Conservation (phyloP, 202 grass and related monocot genomes). For the Saccharum hybrid region DNA sequence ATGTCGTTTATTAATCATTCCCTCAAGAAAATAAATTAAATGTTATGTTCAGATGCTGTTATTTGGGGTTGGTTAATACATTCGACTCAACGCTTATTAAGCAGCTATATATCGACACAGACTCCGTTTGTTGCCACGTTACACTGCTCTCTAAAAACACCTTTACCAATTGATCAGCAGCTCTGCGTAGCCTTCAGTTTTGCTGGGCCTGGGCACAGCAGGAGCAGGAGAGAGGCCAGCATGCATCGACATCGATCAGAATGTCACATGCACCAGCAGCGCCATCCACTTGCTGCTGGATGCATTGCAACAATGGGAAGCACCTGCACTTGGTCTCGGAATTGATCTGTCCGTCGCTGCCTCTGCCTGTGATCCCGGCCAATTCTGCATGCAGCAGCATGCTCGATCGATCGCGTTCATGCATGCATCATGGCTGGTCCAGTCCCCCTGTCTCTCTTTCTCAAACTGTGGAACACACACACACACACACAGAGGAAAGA, state of each 20-base stretch:
- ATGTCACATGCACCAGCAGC: not conserved
- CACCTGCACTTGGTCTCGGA: not conserved
- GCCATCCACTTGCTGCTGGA: not conserved
- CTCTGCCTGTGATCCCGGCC: not conserved
- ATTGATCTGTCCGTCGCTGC: not conserved
- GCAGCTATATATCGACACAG: not conserved
- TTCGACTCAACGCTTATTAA: not conserved
- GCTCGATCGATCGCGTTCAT: not conserved
- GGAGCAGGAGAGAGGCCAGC: not conserved
- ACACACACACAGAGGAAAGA: too few species aligned
- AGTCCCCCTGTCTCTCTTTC: not conserved
- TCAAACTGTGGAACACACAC: not conserved
- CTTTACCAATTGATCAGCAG: not conserved
- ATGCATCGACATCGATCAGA: slow-evolving; percentile 17
- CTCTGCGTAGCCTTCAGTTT: not conserved
- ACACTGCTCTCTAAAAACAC: not conserved
- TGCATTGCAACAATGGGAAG: not conserved
- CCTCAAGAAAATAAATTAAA: not conserved
- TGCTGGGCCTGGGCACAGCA: not conserved
- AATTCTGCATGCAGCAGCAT: slow-evolving; percentile 21
- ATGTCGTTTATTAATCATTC: too few species aligned
- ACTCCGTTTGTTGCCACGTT: not conserved
- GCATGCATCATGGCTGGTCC: slow-evolving; percentile 33
- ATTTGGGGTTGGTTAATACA: not conserved
- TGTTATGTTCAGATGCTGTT: not conserved